Evolutionary conservation across 2,329 filamentous ascomycete species (phyloP).

Genomic region (Trichophyton simii): DNA sequence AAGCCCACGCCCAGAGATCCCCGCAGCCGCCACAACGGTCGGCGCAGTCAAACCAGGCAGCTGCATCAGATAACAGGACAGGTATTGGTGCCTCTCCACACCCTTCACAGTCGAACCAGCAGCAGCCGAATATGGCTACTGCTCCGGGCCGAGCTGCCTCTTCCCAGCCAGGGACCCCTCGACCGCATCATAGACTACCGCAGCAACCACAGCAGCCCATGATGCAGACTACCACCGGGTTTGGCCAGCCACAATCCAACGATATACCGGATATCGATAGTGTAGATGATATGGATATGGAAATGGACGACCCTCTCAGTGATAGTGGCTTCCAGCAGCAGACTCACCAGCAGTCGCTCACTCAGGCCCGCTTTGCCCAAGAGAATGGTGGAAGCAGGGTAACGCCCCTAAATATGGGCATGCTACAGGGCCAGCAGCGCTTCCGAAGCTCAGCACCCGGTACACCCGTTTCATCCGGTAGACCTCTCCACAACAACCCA

Average conservation of each 20-base stretch:
- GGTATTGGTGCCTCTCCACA: slow-evolving; percentile 31
- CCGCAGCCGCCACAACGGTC: slow-evolving; percentile 36
- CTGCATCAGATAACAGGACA: slow-evolving; percentile 38
- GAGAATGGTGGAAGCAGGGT: slow-evolving; percentile 39
- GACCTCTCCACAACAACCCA: slow-evolving; percentile 70
- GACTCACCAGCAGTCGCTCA: slow-evolving; percentile 55
- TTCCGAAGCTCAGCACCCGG: slow-evolving; percentile 75
- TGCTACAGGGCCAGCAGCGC: slow-evolving; percentile 61
- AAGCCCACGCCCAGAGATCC: slow-evolving; percentile 68
- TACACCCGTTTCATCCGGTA: slow-evolving; percentile 62
- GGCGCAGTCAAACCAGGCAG: slow-evolving; percentile 32
- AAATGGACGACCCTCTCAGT: slow-evolving; percentile 75
- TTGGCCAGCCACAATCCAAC: slow-evolving; percentile 15
- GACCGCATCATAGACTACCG: slow-evolving; percentile 12
- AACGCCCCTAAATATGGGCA: slow-evolving; percentile 69
- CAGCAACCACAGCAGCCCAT: slow-evolving; percentile 11
- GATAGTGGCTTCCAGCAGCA: slow-evolving; percentile 35
- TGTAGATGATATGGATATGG: slow-evolving; percentile 77
- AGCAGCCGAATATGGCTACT: slow-evolving; percentile 11
- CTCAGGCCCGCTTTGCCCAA: slow-evolving; percentile 49
- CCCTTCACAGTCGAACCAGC: slow-evolving; percentile 8
- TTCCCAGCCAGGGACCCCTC: slow-evolving; percentile 12
- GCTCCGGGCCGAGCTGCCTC: neutral
- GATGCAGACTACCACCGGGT: slow-evolving; percentile 13
- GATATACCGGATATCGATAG: slow-evolving; percentile 28